These are phyloP conservation scores for Candida tropicalis DNA, from an alignment of 1,139 yeast genomes.

Conservation along the genomic window DNA sequence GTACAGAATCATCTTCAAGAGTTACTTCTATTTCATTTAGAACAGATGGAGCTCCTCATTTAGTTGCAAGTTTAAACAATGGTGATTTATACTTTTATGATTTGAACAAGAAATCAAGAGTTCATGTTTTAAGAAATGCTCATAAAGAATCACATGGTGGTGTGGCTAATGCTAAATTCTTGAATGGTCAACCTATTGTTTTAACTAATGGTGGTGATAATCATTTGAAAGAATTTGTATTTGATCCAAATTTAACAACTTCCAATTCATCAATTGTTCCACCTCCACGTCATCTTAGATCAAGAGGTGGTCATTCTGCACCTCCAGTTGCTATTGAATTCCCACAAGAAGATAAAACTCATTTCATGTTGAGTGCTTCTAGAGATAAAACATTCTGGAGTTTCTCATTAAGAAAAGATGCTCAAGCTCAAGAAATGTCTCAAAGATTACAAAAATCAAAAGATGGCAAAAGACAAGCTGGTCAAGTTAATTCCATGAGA, in stretches of 20 bases:
- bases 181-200: constrained; percentile 90
- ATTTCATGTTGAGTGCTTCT: constrained; percentile 84
- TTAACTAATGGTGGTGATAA: constrained; percentile 96
- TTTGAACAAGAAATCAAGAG: constrained; percentile 67
- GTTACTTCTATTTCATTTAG: constrained; percentile 82
- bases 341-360: constrained; percentile 78
- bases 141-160: constrained; percentile 82
- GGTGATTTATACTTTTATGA: constrained; percentile 92
- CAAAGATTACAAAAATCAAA: constrained; percentile 63
- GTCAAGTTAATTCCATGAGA: constrained; percentile 50
- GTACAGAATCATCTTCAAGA: constrained; percentile 47
- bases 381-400: constrained; percentile 87
- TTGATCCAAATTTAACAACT: constrained; percentile 83
- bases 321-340: constrained; percentile 82
- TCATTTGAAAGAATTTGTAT: constrained; percentile 83
- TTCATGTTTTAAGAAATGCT: constrained; percentile 73
- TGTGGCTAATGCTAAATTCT: constrained; percentile 70
- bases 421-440: constrained; percentile 93
- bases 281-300: constrained; percentile 90
- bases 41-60: constrained; percentile 86
- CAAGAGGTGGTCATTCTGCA: constrained; percentile 95
- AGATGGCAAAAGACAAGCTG: constrained; percentile 63
- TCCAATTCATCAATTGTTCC: constrained; percentile 68
- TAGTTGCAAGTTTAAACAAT: constrained; percentile 75
- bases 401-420: constrained; percentile 91